phyloP scores from a whole-genome alignment of 306 rosid species.

The Erythrophleum fordii region DNA sequence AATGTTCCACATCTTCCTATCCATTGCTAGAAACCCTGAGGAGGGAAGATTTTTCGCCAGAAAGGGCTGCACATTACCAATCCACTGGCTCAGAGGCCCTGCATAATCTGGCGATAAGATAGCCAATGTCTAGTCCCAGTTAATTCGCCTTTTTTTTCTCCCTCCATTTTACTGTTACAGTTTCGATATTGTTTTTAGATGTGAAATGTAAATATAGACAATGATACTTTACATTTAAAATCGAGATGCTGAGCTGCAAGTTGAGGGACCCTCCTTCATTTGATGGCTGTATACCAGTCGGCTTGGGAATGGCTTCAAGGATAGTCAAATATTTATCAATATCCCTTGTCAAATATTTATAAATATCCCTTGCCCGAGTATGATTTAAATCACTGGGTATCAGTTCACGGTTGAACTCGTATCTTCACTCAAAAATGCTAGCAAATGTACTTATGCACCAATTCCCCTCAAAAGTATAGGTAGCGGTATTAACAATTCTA shows the following conservation, averaged over 20 bases:
- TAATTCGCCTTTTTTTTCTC: not conserved
- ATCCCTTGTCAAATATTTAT: not conserved
- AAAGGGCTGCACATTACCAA: constrained; percentile 37
- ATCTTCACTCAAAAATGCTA: not conserved
- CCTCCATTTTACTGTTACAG: not conserved
- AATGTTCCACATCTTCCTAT: constrained; percentile 3
- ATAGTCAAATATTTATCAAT: not conserved
- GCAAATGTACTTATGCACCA: no score
- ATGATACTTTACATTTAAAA: not conserved
- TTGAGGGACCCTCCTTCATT: not conserved
- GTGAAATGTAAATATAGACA: not conserved
- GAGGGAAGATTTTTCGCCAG: constrained; percentile 35
- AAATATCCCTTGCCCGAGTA: not conserved
- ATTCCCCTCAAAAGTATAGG: no score
- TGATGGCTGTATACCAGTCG: not conserved
- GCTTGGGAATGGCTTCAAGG: not conserved
- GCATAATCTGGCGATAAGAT: constrained; percentile 6
- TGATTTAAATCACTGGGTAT: not conserved
- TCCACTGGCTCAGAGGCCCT: constrained; percentile 15
- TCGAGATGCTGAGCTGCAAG: not conserved
- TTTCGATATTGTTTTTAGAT: not conserved
- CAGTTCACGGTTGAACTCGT: not conserved
- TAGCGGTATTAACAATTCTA: no score
- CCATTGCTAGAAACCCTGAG: constrained; percentile 16
- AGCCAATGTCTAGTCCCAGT: not conserved